Evolutionary conservation across 106 monocot genomes (phyloP), one percentile per base, ranked within the genome.

Genomic region (Apostasia shenzhenica): DNA sequence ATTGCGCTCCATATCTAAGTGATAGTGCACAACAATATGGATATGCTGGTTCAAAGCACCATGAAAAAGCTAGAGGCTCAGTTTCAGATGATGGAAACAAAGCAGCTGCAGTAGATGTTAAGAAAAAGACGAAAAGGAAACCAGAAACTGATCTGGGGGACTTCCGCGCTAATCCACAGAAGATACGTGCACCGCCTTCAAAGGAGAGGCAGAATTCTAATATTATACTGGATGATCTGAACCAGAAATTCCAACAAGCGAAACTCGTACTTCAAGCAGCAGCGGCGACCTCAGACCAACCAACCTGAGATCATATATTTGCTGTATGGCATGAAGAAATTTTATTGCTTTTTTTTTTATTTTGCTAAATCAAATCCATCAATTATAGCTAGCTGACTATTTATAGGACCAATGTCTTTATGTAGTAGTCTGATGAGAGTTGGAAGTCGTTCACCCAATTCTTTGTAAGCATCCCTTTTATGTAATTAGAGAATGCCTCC

Each of bases 91-190:
- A 79, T 26, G 75, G 55, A 13, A 75, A 52, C 61, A 73, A 67
- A 67, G 14, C 13, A 3, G 47, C 51, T 37, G 50, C 58, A 70
- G 57, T 51, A 2, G 79, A 74, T 45, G 48, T 60, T 48, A 83
- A 77, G 50, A 85, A 82, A 61, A 95, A 88, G 77, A 48, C 72
- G 61, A 95, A 91, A 71, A 88, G 88, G 70, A 94, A 91, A 64
- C 14, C 79, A 14, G 87, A 94, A 67, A 55, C 71, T 37, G 91
- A 91, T 43, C 6, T 55, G 14, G 78, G 61, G 4, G 85, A 75
- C 26, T 14, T 46, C 26, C 79, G 78, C 70, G 41, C 10, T 66
- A 73, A 80, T 72, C 68, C 73, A 7, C 10, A 14, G 8, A 83
- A 79, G 72, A 57, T 59, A 14, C 59, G 42, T 3, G 52, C 73